Evolutionary conservation across 1,139 yeast genomes (phyloP).

Genomic region (Yamadazyma aaseri): DNA sequence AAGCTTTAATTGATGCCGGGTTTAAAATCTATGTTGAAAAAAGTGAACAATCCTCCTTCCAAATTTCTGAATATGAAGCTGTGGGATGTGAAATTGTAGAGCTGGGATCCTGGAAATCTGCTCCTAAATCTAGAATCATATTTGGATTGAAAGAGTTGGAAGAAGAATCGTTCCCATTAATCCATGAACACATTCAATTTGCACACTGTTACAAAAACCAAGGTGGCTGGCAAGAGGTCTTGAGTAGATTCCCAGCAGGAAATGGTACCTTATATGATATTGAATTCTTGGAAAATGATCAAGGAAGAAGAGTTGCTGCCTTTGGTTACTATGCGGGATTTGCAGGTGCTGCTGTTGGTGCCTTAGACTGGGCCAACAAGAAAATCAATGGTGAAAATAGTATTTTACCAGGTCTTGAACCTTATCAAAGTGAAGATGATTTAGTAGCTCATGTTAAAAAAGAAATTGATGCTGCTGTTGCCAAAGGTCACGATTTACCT

Average conservation of each 20-base stretch:
- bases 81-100: constrained; percentile 90
- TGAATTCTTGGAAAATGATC: constrained; percentile 90
- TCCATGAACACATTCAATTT: constrained; percentile 95
- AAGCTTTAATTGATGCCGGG: constrained; percentile 82
- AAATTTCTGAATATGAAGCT: constrained; percentile 66
- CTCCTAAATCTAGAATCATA: constrained; percentile 87
- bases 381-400: constrained; percentile 63
- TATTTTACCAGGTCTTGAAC: constrained; percentile 73
- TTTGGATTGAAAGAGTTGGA: constrained; percentile 95
- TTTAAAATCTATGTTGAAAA: constrained; percentile 86
- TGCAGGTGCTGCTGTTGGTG: constrained; percentile 97
- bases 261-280: constrained; percentile 87
- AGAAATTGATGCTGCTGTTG: constrained; percentile 59
- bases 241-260: constrained; percentile 86
- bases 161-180: constrained; percentile 81
- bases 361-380: constrained; percentile 92
- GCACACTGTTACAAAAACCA: constrained; percentile 98
- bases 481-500: constrained; percentile 63
- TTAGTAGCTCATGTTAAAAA: constrained; percentile 68
- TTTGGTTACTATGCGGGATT: constrained; percentile 98
- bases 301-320: constrained; percentile 98
- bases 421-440: constrained; percentile 77
- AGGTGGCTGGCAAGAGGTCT: constrained; percentile 93
- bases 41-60: constrained; percentile 78
- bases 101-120: constrained; percentile 86